These are phyloP conservation scores for Fusarium pseudocircinatum DNA, from an alignment of 2,329 filamentous ascomycete species.

Conservation along the genomic window DNA sequence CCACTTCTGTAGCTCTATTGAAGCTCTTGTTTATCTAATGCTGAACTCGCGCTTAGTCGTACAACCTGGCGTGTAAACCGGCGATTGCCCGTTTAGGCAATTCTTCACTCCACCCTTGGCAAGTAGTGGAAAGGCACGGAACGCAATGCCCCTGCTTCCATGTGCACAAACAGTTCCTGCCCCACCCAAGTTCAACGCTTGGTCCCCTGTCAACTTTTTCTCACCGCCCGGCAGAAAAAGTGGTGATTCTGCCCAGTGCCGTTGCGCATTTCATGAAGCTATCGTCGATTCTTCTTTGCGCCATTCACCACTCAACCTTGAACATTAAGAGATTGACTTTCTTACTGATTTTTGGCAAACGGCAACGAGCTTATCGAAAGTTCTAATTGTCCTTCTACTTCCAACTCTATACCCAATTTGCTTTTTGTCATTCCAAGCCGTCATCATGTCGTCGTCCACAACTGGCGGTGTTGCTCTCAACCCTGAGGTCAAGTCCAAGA, in stretches of 20 bases:
- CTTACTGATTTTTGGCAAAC: neutral
- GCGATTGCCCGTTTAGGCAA: constrained; percentile 37
- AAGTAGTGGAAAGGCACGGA: constrained; percentile 16
- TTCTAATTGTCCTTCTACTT: too few species aligned
- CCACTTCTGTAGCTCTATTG: neutral
- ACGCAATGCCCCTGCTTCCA: neutral
- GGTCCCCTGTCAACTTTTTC: neutral
- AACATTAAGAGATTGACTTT: neutral
- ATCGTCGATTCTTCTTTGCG: constrained; percentile 28
- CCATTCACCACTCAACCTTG: constrained; percentile 5
- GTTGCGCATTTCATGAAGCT: constrained; percentile 18
- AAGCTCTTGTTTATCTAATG: neutral
- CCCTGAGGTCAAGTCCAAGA: constrained; percentile 29
- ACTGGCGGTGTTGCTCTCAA: constrained; percentile 20
- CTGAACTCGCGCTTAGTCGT: neutral
- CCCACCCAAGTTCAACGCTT: neutral
- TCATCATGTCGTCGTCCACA: constrained; percentile 31
- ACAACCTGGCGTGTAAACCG: constrained; percentile 1
- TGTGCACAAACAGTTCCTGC: constrained; percentile 1
- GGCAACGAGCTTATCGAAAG: accelerated
- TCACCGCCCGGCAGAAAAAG: constrained; percentile 49
- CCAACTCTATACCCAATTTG: neutral
- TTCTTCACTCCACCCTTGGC: constrained; percentile 1
- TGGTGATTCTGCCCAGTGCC: constrained; percentile 12
- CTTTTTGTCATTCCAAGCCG: neutral